Conservation (phyloP, 345 rosid genomes). For the Physaria fendleri region DNA sequence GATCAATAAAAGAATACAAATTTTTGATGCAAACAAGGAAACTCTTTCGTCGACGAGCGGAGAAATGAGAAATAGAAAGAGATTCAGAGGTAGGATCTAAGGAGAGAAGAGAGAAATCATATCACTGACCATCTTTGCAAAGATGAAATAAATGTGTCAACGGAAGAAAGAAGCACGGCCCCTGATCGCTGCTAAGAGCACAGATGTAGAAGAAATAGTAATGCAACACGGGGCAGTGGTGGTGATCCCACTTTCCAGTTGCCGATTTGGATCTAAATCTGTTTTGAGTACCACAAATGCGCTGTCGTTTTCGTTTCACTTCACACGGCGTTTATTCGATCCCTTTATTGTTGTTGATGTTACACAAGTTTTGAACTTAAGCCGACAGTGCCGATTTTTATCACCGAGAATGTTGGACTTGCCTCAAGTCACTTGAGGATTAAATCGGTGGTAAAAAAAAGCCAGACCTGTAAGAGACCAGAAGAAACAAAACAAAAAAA, state of each 20-base stretch:
- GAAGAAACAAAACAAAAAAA: too few species aligned
- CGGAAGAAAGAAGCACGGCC: not conserved
- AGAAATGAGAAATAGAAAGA: not conserved
- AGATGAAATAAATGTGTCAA: constrained; percentile 1
- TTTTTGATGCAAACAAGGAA: not conserved
- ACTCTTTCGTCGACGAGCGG: not conserved
- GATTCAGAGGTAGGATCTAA: constrained; percentile 3
- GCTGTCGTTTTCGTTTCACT: not conserved
- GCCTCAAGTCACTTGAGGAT: too few species aligned
- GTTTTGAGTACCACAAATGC: not conserved
- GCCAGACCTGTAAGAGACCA: too few species aligned
- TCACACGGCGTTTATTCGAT: too few species aligned
- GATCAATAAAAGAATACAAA: not conserved
- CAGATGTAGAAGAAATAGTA: not conserved
- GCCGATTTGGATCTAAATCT: constrained; percentile 11
- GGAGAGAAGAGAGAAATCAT: constrained; percentile 9
- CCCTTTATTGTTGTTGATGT: too few species aligned
- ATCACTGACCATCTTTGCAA: constrained; percentile 26
- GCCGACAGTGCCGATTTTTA: too few species aligned
- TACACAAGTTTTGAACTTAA: too few species aligned
- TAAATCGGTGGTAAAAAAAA: too few species aligned
- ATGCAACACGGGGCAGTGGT: not conserved
- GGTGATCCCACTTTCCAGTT: not conserved
- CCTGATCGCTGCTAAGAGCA: not conserved
- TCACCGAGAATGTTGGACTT: too few species aligned